These are phyloP conservation scores for Pythium grandisporangium DNA, from an alignment of 352 stramenopile species.

Conservation along the genomic window DNA sequence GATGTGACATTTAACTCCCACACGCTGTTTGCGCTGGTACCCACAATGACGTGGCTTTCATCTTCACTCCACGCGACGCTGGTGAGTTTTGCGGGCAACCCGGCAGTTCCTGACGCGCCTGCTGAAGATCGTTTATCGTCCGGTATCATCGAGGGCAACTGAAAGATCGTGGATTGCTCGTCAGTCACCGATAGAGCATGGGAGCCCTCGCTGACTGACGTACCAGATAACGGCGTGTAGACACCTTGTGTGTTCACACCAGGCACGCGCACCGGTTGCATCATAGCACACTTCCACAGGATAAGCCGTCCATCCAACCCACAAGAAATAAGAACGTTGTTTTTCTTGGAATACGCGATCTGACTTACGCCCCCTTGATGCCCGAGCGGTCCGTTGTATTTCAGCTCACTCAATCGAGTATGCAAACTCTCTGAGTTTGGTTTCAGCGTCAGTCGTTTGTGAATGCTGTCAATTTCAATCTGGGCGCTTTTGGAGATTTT, in stretches of 20 bases:
- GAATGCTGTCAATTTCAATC: constrained; percentile 40
- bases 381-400: constrained; percentile 38
- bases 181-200: constrained; percentile 25
- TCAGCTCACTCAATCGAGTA: constrained; percentile 29
- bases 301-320: constrained; percentile 36
- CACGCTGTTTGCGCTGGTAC: constrained; percentile 47
- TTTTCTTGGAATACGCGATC: constrained; percentile 43
- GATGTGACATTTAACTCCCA: constrained; percentile 42
- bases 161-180: constrained; percentile 24
- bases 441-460: constrained; percentile 32
- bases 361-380: constrained; percentile 36
- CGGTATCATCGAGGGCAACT: constrained; percentile 24
- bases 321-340: constrained; percentile 40
- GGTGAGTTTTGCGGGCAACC: constrained; percentile 24
- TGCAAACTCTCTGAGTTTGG: constrained; percentile 34
- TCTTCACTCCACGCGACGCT: constrained; percentile 54
- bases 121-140: constrained; percentile 11
- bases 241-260: constrained; percentile 47
- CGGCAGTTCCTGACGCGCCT: background rate
- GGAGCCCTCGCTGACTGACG: constrained; percentile 37
- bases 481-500: constrained; percentile 47
- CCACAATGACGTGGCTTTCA: constrained; percentile 32
- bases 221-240: constrained; percentile 37
- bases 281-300: constrained; percentile 48
- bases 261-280: constrained; percentile 35